Base-by-base conservation (phyloP, 2,329 filamentous ascomycete species). In the Didymellaceae sp. region DNA sequence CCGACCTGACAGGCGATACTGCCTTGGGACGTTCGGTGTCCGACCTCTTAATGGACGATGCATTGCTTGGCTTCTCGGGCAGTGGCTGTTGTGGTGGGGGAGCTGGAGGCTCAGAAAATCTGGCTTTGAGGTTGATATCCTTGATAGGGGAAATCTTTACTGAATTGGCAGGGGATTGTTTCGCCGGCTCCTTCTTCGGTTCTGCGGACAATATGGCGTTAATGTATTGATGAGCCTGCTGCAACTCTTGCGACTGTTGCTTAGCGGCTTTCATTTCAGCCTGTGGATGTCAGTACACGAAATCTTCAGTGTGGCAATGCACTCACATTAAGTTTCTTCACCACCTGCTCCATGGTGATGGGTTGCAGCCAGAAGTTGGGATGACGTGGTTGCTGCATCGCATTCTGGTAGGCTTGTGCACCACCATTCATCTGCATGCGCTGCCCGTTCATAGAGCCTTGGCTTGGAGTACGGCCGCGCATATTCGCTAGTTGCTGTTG, bases 61-160 rank as follows among this genome's bases (percentile, higher is more conserved):
- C 58, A 13, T 82, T 84, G 72, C 96, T 91, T 0, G 93, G 93
- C 71, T 97, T 97, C 69, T 97, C 92, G 1, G 93, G 93, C 5
- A 97, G 78, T 11, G 93, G 93, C 62, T 96, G 92, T 62, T 96
- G 91, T 21, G 93, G 93, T 20, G 93, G 93, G 6, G 93, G 93
- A 17, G 92, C 93, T 4, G 93, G 93, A 41, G 93, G 93, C 50
- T 97, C 92, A 1, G 90, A 94, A 70, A 97, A 97, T 43, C 91
- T 84, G 4, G 89, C 84, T 64, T 94, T 93, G 31, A 86, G 78
- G 33, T 58, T 65, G 31, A 64, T 56, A 66, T 96, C 91, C 59
- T 90, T 87, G 37, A 75, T 68, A 5, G 78, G 77, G 9, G 76
- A 74, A 54, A 76, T 63, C 53, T 66, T 72, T 58, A 77, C 72